Percentiles rank a stretch among this genome's conserved stretches.
These are phyloP conservation scores for Alternaria panax DNA, from an alignment of 2,329 filamentous ascomycete species.

Conservation along the genomic window DNA sequence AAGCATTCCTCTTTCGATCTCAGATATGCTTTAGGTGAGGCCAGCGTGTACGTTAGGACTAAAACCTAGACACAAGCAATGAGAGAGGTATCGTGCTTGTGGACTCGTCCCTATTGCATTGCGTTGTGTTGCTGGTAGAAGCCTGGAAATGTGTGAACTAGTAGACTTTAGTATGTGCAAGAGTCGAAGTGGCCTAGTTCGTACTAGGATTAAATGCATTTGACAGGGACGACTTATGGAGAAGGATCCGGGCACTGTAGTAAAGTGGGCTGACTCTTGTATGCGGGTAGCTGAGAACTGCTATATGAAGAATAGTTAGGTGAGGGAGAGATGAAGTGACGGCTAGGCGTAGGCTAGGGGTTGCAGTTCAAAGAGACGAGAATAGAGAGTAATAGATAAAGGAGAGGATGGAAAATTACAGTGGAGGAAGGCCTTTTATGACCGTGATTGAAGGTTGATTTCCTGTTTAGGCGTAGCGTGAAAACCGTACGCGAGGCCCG, in stretches of 20 bases:
- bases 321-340: background rate
- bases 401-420: conserved; percentile 2
- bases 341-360: background rate
- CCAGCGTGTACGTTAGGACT: background rate
- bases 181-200: background rate
- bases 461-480: background rate
- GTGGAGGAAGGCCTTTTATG: background rate
- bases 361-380: background rate
- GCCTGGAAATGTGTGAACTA: background rate
- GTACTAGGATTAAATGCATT: background rate
- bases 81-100: background rate
- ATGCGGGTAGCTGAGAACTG: background rate
- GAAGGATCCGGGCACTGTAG: background rate
- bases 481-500: conserved; percentile 1
- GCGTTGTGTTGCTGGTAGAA: background rate
- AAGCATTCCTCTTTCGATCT: background rate
- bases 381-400: conserved; percentile 3
- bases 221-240: background rate
- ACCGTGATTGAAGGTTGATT: background rate
- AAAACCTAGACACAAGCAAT: background rate
- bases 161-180: background rate
- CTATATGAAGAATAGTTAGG: background rate
- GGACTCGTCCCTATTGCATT: background rate
- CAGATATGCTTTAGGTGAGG: background rate
- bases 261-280: background rate